Evolutionary conservation across 2,329 filamentous ascomycete genomes (phyloP).

Genomic region (Alternaria arborescens): DNA sequence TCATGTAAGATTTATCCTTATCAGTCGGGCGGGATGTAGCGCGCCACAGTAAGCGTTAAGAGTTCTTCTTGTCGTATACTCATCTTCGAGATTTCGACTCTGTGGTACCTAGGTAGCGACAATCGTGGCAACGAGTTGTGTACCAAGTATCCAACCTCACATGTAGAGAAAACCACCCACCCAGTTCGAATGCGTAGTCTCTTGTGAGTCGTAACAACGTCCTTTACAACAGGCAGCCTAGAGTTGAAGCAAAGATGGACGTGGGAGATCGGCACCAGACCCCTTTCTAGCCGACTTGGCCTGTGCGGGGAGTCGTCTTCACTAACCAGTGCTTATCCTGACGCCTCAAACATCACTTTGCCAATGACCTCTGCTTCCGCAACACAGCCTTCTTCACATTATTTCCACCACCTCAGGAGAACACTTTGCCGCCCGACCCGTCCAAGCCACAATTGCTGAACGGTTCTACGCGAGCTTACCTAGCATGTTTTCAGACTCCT

Average conservation of each 20-base stretch:
- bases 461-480: neutral
- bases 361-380: conserved; percentile 4
- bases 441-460: neutral
- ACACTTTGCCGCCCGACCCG: neutral
- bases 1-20: neutral
- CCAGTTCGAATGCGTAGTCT: neutral
- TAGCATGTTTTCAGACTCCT: neutral
- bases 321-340: conserved; percentile 8
- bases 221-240: neutral
- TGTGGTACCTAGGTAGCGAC: neutral
- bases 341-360: conserved; percentile 2
- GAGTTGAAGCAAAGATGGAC: neutral
- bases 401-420: conserved; percentile 1
- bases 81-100: neutral
- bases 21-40: neutral
- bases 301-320: neutral
- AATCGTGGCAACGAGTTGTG: neutral
- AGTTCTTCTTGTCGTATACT: conserved; percentile 1
- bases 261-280: neutral
- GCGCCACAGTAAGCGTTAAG: neutral
- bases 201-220: neutral
- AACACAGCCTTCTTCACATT: neutral
- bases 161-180: neutral
- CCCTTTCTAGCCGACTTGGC: conserved; percentile 5
- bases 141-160: neutral